A percentile compares a stretch with the other conserved stretches of the same genome.
These are phyloP conservation scores for Vickermania spadyakhi DNA, from an alignment of 208 protist genomes.

Conservation along the genomic window DNA sequence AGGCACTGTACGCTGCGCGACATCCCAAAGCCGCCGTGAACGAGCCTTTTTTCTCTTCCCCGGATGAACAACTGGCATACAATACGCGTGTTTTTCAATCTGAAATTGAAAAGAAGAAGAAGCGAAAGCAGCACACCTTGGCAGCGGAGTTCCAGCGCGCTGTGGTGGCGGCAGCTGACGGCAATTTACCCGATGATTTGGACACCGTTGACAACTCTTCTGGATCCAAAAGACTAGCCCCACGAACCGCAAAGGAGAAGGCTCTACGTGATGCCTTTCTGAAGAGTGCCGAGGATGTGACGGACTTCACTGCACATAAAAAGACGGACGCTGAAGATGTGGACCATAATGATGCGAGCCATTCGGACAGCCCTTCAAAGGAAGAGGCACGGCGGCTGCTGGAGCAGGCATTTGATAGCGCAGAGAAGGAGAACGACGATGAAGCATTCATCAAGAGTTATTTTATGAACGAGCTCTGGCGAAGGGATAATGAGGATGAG, in stretches of 20 bases:
- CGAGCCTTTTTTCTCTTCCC: constrained; percentile 54
- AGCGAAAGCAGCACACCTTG: constrained; percentile 41
- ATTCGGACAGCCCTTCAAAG: background rate
- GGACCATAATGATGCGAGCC: too few relatives aligned
- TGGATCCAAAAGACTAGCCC: constrained; percentile 23
- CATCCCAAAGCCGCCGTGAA: constrained; percentile 29
- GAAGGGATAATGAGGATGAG: constrained; percentile 16
- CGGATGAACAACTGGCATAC: constrained; percentile 54
- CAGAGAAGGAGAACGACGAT: constrained; percentile 9
- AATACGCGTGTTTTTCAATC: constrained; percentile 51
- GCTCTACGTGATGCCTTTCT: constrained; percentile 66
- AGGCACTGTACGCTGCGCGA: constrained; percentile 66
- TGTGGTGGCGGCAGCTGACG: constrained; percentile 24
- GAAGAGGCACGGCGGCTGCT: background rate
- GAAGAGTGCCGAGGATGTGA: constrained; percentile 19
- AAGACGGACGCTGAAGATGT: constrained; percentile 4
- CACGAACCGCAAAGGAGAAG: constrained; percentile 53
- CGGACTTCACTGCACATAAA: constrained; percentile 4
- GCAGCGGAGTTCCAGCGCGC: constrained; percentile 76
- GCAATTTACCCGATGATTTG: constrained; percentile 7
- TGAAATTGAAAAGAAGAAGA: constrained; percentile 28
- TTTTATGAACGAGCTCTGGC: constrained; percentile 72
- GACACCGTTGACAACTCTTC: constrained; percentile 17
- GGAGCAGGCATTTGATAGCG: constrained; percentile 3
- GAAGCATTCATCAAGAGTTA: constrained; percentile 60